Percentiles rank a stretch among this genome's conserved stretches.
phyloP scores from a whole-genome alignment of 257 asterid species.

The Apocynum venetum region DNA sequence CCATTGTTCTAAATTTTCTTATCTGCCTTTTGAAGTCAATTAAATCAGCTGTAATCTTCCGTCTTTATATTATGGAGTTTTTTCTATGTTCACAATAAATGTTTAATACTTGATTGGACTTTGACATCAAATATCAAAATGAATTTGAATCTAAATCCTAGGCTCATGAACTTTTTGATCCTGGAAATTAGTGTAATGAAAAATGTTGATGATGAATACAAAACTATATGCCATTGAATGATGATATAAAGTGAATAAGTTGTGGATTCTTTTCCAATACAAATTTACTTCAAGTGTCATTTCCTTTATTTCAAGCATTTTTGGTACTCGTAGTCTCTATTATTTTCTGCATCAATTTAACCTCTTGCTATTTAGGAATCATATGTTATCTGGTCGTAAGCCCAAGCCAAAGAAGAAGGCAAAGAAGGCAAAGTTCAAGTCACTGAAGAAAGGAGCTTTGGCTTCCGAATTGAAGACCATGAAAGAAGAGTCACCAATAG shows the following conservation, averaged over 20 bases:
- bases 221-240: background rate
- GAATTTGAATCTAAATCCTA: too few species aligned
- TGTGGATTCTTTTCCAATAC: background rate
- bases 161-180: background rate
- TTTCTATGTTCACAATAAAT: too few species aligned
- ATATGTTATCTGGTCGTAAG: conserved; percentile 37
- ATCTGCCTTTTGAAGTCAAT: too few species aligned
- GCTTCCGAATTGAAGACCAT: conserved; percentile 49
- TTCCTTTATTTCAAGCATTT: background rate
- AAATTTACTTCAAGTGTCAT: background rate
- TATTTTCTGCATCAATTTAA: conserved; percentile 10
- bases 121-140: too few species aligned
- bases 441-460: conserved; percentile 81
- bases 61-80: too few species aligned
- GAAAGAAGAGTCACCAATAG: conserved; percentile 60
- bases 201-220: background rate
- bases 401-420: conserved; percentile 77
- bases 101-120: too few species aligned
- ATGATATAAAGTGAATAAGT: background rate
- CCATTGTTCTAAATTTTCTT: background rate
- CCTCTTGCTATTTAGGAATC: conserved; percentile 48
- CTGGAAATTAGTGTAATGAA: background rate
- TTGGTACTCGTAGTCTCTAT: background rate
- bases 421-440: conserved; percentile 86
- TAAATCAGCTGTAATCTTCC: too few species aligned